Evolutionary conservation across 345 rosid genomes (phyloP), one percentile per base, ranked within the genome.

Genomic region (Ceriops zippeliana): DNA sequence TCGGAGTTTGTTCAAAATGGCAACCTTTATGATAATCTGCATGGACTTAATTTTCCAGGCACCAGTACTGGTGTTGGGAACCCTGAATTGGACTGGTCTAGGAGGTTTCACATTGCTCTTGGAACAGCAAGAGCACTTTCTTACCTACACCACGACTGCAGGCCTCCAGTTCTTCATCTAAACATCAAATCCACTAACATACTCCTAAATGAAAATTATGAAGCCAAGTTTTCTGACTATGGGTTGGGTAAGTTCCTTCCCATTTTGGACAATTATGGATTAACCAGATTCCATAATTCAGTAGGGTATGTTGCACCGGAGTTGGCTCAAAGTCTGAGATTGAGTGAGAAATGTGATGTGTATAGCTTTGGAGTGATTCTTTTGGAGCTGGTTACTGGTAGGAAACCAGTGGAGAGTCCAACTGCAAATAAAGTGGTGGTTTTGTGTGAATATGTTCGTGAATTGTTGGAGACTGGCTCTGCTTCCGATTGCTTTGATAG

Each of bases 221-320:
- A 88, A 68, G 84, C 97, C 8, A 90, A 85, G 83, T 71, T 95
- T 71, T 88, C 99, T 1, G 99, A 95, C 73, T 91, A 88, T 30
- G 99, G 98, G 16, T 63, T 95, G 35, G 93, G 77, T 46, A 91
- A 84, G 75, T 78, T 95, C 68, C 96, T 95, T 19, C 98, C 99
- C n/a, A 81, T 95, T 63, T 75, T 95, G 68, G 96, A 95, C 76
- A 86, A 87, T 62, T 75, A 87, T 8, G 87, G 96, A n/a, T 70
- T 83, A 66, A 88, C 93, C 51, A 89, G 82, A 61, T 87, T 83
- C 72, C 97, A 91, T 68, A 90, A 83, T 75, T 89, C 96, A 19
- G 93, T 90, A 46, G 99, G 99, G 28, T 95, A 88, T 80, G 92
- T 95, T 22, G 98, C 99, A 4, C 99, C 99, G 1, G 99, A 95